Conservation (phyloP, 2,329 filamentous ascomycete species). For the Delphinella strobiligena region DNA sequence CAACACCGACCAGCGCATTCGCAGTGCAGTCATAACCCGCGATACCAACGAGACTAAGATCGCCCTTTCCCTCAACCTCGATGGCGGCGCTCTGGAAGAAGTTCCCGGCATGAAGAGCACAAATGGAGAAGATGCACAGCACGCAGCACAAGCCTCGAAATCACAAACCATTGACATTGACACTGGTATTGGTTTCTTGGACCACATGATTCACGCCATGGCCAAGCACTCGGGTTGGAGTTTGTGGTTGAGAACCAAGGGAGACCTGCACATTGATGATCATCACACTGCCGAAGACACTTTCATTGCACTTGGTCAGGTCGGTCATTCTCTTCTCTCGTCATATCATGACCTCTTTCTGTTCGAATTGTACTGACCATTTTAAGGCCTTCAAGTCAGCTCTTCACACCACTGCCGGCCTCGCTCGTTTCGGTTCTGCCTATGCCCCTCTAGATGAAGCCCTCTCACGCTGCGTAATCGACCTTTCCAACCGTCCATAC, state of each 20-base stretch:
- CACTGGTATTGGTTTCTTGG: slow-evolving; percentile 93
- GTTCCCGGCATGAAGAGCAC: slow-evolving; percentile 46
- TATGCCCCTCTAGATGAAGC: slow-evolving; percentile 94
- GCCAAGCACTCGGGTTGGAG: slow-evolving; percentile 96
- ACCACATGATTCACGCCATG: slow-evolving; percentile 96
- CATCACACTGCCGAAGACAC: slow-evolving; percentile 97
- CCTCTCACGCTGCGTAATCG: slow-evolving; percentile 83
- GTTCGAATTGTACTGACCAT: too few relatives aligned
- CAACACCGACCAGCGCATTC: slow-evolving; percentile 22
- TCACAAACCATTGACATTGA: slow-evolving; percentile 78
- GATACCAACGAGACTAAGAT: slow-evolving; percentile 99
- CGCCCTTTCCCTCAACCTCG: slow-evolving; percentile 80
- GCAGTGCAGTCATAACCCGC: slow-evolving; percentile 69
- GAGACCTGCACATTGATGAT: slow-evolving; percentile 93
- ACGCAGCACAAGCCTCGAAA: slow-evolving; percentile 74
- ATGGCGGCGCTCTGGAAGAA: slow-evolving; percentile 57
- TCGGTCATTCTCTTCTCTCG: slow-evolving; percentile 12
- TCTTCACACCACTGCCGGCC: slow-evolving; percentile 64
- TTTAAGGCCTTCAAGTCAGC: slow-evolving; percentile 71
- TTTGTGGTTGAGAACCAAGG: slow-evolving; percentile 67
- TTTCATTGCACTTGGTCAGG: slow-evolving; percentile 70
- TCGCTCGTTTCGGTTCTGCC: slow-evolving; percentile 82
- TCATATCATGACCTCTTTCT: neutral
- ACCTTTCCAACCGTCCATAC: slow-evolving; percentile 86
- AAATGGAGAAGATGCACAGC: slow-evolving; percentile 38